Base-by-base conservation (phyloP, 2,329 filamentous ascomycete genomes). In the Fusarium nodosum region DNA sequence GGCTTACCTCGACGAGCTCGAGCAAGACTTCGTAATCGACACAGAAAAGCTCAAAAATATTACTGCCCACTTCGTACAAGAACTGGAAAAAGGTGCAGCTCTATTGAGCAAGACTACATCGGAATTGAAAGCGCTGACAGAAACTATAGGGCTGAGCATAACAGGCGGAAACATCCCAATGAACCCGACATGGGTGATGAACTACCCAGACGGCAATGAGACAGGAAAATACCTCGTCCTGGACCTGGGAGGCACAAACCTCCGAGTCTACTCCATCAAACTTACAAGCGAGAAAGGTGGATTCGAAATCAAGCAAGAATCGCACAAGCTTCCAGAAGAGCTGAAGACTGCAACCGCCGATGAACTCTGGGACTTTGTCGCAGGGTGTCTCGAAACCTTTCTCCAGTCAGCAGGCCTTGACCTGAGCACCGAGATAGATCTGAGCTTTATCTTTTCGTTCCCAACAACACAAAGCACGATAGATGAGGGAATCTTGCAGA, bases 401-500 rank as follows among this genome's bases (percentile, higher is more conserved):
- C 45, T 61, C 0, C 11, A 39, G 15, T 36, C 31, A 2, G 38
- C 45, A 4, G 39, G 28, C n/a, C 53, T 61, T 1, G 56, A 61
- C 2, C 13, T 24, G 8, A 38, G 20, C 7, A n/a, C n/a, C 1
- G 36, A n/a, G 12, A 61, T 31, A 0, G 59, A 61, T 11, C 33
- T 61, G n/a, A 61, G 94, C 74, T 97, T 97, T 82, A 97, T 95
- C 39, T 98, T 98, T 82, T 97, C 93, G 2, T 97, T 97, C 79
- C 95, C 95, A 3, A 94, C 93, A 6, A 96, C 93, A 0, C 95
- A 97, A 79, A 88, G 96, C 72, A 94, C 93, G 81, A 94, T 97
- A 75, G 93, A 97, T 73, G 92, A 97, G 79, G 95, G 94, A 67
- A 87, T 97, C 33, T 86, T 97, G 60, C 94, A 97, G 81, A 90